Base-by-base conservation (phyloP, 768 basidiomycete genomes). In the Naganishia friedmannii region DNA sequence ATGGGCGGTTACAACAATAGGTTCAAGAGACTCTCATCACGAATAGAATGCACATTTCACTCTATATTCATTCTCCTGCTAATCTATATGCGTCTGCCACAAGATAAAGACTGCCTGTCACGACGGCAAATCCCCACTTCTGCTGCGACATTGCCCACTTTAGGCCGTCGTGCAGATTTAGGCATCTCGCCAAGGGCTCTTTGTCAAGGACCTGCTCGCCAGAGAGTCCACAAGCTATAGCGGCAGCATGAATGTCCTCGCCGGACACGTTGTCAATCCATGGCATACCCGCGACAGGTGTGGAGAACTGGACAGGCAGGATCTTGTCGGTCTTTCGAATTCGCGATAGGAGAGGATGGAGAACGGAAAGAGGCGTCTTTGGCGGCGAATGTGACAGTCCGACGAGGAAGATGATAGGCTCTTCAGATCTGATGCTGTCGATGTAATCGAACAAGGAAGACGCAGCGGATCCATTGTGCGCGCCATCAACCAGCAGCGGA, bases 61-160 rank as follows among this genome's bases (percentile, higher is more conserved):
- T 55, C 15, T 26, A 31, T 8, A 29, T n/a, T 29, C 26, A 63
- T 29, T 57, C 31, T 37, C 37, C 63, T 23, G 42, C 48, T 32
- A 88, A 74, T 68, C 93, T 83, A 83, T 95, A 96, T 67, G 94
- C 87, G 82, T 98, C 95, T 12, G 93, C 92, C 0, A 93, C 91
- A 46, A 97, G 86, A 82, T 99, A 99, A 75, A 98, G 79, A 81
- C 96, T 98, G 46, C 95, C 96, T 28, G 92, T 89, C 0, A 95
- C 77, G 13, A 96, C 85, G 0, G 90, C 85, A 65, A 92, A 75
- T n/a, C 77, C 78, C 10, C 76, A 80, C 0, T 79, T 74, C 8
- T 71, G 60, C 13, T 70, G 73, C 26, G 82, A 81, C 82, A 84
- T 85, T n/a, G 81, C 60, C 60, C 46, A 74, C n/a, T 89, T 81